Base-by-base conservation (phyloP, 1,284 basidiomycete species). In the Coniferiporia sulphurascens region DNA sequence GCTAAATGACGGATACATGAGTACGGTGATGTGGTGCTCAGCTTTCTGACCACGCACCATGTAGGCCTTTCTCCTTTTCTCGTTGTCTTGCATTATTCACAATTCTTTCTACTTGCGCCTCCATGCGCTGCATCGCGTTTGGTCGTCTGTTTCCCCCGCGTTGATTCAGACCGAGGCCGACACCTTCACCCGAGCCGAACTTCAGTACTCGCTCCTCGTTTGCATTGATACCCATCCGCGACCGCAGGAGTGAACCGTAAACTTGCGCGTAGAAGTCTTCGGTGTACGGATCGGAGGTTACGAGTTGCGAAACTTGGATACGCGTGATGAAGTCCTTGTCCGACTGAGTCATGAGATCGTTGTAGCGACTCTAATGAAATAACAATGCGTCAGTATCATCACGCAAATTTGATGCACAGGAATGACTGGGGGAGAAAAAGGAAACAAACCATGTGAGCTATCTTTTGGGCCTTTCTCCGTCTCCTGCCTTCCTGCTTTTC, bases 241-340 rank as follows among this genome's bases (percentile, higher is more conserved):
- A 86, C 52, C 91, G 84, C 61, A 90, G 69, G 60, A 95, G 82
- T 1, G 93, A 91, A 52, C 91, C 88, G 71, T 91, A 96, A 17
- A 98, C 95, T 74, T 99, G 96, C 6, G 95, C 96, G 69, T 99
- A 99, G 71, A 98, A 99, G 72, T 99, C 97, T 65, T 98, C 95
- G 38, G 93, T 85, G 73, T 97, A 98, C 0, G 97, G 97, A 75
- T 99, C 97, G 67, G 91, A 87, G 1, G 93, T 93, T 52, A 98
- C 94, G 35, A 99, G 87, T 70, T 99, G 96, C 1, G 95, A 98
- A 50, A 99, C 93, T 74, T 99, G 97, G 62, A 99, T 99, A 44
- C 97, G 88, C 21, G 97, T 99, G 74, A 99, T 99, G 72, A 99
- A 99, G 71, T 99, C 97, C 77, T 99, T 99, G 80, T 99, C 97